These are phyloP conservation scores for Acacia confusa DNA, from an alignment of 306 rosid species.

Conservation along the genomic window DNA sequence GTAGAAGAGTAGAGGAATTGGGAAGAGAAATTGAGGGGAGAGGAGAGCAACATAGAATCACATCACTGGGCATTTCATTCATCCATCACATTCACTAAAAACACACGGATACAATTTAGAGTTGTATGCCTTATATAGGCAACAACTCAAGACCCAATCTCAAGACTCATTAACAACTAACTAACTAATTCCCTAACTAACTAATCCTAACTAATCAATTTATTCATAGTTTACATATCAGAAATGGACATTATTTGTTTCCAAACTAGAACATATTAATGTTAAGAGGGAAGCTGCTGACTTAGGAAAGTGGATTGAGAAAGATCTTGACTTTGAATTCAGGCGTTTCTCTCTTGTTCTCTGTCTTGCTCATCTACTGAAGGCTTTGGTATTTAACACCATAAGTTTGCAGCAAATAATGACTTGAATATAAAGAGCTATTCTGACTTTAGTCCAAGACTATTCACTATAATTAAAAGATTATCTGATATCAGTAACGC, in stretches of 20 bases:
- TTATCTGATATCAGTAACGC: background rate
- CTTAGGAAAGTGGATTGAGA: slow-evolving; percentile 8
- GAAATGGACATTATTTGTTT: slow-evolving; percentile 12
- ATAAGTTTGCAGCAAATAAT: slow-evolving; percentile 8
- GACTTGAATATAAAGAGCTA: background rate
- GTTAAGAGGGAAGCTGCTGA: background rate
- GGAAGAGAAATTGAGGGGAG: no score
- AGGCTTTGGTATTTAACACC: background rate
- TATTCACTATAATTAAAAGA: background rate
- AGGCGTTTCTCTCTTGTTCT: background rate
- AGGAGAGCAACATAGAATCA: no score
- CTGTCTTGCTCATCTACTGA: background rate
- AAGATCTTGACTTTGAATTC: background rate
- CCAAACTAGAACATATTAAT: slow-evolving; percentile 22
- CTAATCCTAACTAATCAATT: no score
- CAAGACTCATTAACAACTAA: no score
- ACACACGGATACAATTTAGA: no score
- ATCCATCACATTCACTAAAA: no score
- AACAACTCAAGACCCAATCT: no score
- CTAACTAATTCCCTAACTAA: no score
- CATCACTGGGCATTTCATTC: no score
- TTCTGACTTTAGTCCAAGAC: slow-evolving; percentile 5
- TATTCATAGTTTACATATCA: no score
- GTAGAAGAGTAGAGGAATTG: no score
- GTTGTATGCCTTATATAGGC: no score